Evolutionary conservation across 306 rosid genomes (phyloP).

Genomic region (Fragaria vesca): DNA sequence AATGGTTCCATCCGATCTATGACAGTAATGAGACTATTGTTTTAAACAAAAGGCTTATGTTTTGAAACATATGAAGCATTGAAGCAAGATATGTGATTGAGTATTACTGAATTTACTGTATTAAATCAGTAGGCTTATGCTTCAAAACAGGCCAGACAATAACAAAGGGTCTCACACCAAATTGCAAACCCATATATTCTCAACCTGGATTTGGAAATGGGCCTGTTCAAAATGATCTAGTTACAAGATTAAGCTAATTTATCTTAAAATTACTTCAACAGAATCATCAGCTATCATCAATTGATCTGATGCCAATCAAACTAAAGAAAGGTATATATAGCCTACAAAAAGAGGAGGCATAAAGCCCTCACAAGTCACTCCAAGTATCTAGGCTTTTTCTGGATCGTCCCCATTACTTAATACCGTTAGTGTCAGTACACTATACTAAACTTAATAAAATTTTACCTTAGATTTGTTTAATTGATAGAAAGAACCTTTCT

Average conservation of each 20-base stretch:
- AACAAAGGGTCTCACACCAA: not conserved
- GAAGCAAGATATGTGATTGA: not conserved
- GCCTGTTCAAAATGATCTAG: not conserved
- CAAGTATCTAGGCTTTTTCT: slow-evolving; percentile 5
- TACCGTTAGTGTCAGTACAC: not conserved
- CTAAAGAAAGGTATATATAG: slow-evolving; percentile 1
- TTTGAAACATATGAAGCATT: not conserved
- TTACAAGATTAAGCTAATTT: not conserved
- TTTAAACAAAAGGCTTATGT: not conserved
- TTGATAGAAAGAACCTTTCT: not conserved
- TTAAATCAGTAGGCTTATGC: not conserved
- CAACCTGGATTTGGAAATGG: not conserved
- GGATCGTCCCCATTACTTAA: slow-evolving; percentile 4
- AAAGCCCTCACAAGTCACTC: slow-evolving; percentile 2
- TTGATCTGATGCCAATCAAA: not conserved
- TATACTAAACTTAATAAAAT: not conserved
- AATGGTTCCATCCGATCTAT: not conserved
- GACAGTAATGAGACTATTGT: not conserved
- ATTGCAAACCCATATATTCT: not conserved
- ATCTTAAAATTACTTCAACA: not conserved
- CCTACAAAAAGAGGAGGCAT: slow-evolving; percentile 7
- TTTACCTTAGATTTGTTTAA: not conserved
- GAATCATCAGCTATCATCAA: not conserved
- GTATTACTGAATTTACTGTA: not conserved
- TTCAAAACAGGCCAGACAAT: not conserved